These are phyloP conservation scores for Prunus armeniaca DNA, from an alignment of 306 rosid genomes.

Conservation along the genomic window DNA sequence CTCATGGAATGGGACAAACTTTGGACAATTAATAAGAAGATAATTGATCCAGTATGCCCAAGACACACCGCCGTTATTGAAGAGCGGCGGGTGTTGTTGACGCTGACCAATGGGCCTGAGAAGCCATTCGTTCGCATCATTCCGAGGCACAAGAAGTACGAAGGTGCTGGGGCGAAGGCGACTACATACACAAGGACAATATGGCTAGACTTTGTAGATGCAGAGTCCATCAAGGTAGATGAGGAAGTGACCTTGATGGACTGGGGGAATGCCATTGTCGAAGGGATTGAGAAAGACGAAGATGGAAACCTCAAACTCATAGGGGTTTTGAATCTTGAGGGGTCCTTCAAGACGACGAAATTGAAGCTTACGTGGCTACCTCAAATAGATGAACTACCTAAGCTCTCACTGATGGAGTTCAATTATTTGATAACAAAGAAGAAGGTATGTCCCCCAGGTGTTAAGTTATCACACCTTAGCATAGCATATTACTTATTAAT, in stretches of 20 bases:
- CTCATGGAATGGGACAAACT: conserved; percentile 99
- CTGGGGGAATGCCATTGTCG: conserved; percentile 90
- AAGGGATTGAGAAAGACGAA: conserved; percentile 62
- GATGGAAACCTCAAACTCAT: conserved; percentile 62
- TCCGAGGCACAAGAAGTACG: conserved; percentile 85
- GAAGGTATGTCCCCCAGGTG: conserved; percentile 54
- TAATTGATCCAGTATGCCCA: conserved; percentile 93
- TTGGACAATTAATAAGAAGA: conserved; percentile 90
- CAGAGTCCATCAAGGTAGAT: conserved; percentile 52
- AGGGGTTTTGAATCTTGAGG: conserved; percentile 86
- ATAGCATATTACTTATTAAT: neutral
- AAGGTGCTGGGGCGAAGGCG: conserved; percentile 82
- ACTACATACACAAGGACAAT: conserved; percentile 62
- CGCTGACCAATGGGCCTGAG: conserved; percentile 84
- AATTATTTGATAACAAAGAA: conserved; percentile 87
- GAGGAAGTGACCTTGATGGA: conserved; percentile 94
- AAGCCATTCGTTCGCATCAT: conserved; percentile 64
- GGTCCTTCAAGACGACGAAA: conserved; percentile 86
- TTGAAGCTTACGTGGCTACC: conserved; percentile 95
- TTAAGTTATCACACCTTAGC: neutral
- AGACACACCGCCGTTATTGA: conserved; percentile 82
- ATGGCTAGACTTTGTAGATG: conserved; percentile 79
- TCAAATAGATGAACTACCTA: conserved; percentile 62
- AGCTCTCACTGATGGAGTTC: conserved; percentile 70
- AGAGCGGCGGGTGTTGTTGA: conserved; percentile 60